Conservation (phyloP, 2,329 filamentous ascomycete species). For the Fusarium brevicatenulatum region DNA sequence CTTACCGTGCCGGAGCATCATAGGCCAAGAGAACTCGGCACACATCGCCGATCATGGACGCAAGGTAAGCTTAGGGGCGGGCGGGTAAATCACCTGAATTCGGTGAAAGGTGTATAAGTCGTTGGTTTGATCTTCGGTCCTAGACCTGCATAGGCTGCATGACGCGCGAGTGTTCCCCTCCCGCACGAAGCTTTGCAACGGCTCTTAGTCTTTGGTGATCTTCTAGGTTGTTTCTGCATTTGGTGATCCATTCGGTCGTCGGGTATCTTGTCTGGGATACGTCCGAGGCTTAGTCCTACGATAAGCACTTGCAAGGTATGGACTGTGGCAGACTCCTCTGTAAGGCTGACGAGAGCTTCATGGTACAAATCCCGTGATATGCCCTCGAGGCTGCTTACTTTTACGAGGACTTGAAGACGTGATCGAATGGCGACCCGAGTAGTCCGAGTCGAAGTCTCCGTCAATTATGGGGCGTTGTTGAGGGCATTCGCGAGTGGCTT, state of each 20-base stretch:
- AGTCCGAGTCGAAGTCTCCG: neutral
- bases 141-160: conserved; percentile 21
- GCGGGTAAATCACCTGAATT: neutral
- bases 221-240: conserved; percentile 6
- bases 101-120: conserved; percentile 20
- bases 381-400: conserved; percentile 6
- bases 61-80: neutral
- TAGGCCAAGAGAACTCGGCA: conserved; percentile 21
- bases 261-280: conserved; percentile 1
- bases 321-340: conserved; percentile 17
- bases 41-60: conserved; percentile 25
- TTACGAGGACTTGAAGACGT: neutral
- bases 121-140: conserved; percentile 18
- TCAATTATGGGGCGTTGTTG: neutral
- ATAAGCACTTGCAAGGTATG: conserved; percentile 43
- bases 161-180: conserved; percentile 9
- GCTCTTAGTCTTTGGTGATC: neutral
- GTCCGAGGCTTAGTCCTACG: conserved; percentile 23
- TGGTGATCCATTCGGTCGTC: neutral
- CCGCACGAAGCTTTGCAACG: neutral
- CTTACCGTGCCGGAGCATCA: conserved; percentile 10
- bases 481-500: neutral
- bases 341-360: conserved; percentile 44
- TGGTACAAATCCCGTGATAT: conserved; percentile 17
- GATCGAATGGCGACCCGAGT: neutral